Evolutionary conservation across 163 green algal species (phyloP).

Genomic region (Chlamydomonas reinhardtii): DNA sequence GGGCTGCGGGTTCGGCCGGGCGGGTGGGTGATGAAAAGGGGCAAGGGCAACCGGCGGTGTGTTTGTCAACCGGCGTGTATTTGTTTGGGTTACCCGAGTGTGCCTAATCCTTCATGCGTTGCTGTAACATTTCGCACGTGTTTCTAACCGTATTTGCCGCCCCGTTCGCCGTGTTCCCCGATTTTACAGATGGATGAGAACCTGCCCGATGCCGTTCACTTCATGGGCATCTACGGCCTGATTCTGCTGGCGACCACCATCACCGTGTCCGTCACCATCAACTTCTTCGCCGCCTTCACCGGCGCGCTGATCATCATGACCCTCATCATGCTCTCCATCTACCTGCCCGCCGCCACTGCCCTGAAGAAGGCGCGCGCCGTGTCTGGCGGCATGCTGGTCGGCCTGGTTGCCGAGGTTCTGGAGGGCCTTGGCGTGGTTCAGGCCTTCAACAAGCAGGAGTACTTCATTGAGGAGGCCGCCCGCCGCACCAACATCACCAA

Average conservation of each 20-base stretch:
- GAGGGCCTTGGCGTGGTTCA: slow-evolving; percentile 73
- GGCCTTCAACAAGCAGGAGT: slow-evolving; percentile 67
- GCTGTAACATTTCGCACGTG: too few species aligned
- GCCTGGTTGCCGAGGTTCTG: slow-evolving; percentile 71
- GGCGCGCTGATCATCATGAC: slow-evolving; percentile 64
- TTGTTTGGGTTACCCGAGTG: too few species aligned
- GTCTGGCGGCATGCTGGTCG: slow-evolving; percentile 67
- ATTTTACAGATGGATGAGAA: slow-evolving; percentile 72
- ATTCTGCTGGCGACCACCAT: slow-evolving; percentile 77
- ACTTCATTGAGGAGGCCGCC: slow-evolving; percentile 53
- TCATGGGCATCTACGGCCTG: slow-evolving; percentile 70
- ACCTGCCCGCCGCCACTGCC: slow-evolving; percentile 72
- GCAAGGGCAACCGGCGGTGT: too few species aligned
- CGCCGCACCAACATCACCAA: slow-evolving; percentile 65
- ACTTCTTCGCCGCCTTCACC: slow-evolving; percentile 65
- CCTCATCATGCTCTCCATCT: slow-evolving; percentile 63
- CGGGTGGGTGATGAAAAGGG: too few species aligned
- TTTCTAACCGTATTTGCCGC: too few species aligned
- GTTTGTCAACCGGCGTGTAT: too few species aligned
- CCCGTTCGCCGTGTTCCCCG: too few species aligned
- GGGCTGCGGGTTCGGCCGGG: too few species aligned
- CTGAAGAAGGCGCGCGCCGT: slow-evolving; percentile 70
- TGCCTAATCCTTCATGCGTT: too few species aligned
- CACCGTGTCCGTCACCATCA: slow-evolving; percentile 73
- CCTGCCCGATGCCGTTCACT: slow-evolving; percentile 72